These are phyloP conservation scores for Lactarius hatsudake DNA, from an alignment of 768 basidiomycete genomes.

Conservation along the genomic window DNA sequence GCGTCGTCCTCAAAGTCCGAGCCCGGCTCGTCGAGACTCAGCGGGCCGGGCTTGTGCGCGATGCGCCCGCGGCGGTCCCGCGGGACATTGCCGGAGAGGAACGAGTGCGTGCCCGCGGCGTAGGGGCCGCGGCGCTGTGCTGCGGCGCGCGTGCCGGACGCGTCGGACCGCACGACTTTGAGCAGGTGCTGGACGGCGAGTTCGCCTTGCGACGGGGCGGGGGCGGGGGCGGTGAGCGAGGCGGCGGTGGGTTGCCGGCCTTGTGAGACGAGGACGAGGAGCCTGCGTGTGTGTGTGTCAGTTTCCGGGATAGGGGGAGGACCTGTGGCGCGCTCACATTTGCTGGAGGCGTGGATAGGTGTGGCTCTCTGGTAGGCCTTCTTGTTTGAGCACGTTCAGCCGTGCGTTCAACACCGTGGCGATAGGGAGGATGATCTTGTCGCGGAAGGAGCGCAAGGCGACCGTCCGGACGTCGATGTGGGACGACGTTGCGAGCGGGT, in stretches of 20 bases:
- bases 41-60: slow-evolving; percentile 41
- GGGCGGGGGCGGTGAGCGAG: slow-evolving; percentile 52
- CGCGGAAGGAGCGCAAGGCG: slow-evolving; percentile 77
- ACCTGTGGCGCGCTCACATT: slow-evolving; percentile 49
- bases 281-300: slow-evolving; percentile 42
- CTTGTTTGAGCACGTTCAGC: slow-evolving; percentile 55
- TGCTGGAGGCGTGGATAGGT: slow-evolving; percentile 73
- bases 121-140: slow-evolving; percentile 24
- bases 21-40: slow-evolving; percentile 19
- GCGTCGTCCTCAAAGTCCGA: slow-evolving; percentile 31
- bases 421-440: slow-evolving; percentile 71
- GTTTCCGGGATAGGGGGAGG: slow-evolving; percentile 7
- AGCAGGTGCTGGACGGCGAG: slow-evolving; percentile 66
- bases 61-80: slow-evolving; percentile 79
- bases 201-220: slow-evolving; percentile 61
- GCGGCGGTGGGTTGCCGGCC: slow-evolving; percentile 57
- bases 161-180: slow-evolving; percentile 55
- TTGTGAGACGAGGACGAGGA: slow-evolving; percentile 73
- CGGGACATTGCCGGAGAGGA: slow-evolving; percentile 69
- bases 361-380: slow-evolving; percentile 51
- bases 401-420: slow-evolving; percentile 53
- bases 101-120: slow-evolving; percentile 53
- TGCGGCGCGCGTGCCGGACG: slow-evolving; percentile 30
- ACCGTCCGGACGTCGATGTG: slow-evolving; percentile 79
- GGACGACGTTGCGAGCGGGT: slow-evolving; percentile 38